Base-by-base conservation (phyloP, 306 rosid species). In the Biancaea sappan region DNA sequence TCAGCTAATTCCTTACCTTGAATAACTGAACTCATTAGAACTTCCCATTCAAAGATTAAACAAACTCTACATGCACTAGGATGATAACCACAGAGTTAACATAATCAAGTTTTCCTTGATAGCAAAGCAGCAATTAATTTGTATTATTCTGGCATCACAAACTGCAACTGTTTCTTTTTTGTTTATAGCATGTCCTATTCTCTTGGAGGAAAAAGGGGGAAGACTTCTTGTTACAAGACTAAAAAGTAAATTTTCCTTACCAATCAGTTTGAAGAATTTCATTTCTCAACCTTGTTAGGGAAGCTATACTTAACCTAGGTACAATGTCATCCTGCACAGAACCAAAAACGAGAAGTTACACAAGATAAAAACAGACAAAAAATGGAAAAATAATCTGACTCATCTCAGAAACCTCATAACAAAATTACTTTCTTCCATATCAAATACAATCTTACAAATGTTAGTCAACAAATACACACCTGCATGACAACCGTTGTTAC, bases 261-360 rank as follows among this genome's bases (percentile, higher is more conserved):
- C 99, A 94, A 86, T 94, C 97, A 11, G 99, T 94, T 80, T 90
- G 91, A 79, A 94, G 87, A 85, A 94, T 90, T 87, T 94, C 99
- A 76, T 83, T 88, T 80, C 99, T 90, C 73, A 94, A 84, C 88
- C 93, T 87, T 80, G 86, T 79, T 35, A 94, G 79, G 76, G 99
- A 90, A 79, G 93, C 96, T 48, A 66, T 77, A 76, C 98, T 87
- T 69, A 94, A 65, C 73, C 96, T 84, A 37, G 99, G 98, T 76
- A 94, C 73, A 73, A 94, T 74, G 78, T 88, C 99, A 82, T 92
- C 99, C 98, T 94, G 91, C 70, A 77, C 50, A 71, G 48, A 63
- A 77, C 62, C 12, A 80, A 70, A 72, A 71, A 46, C 3, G 78
- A 50, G 22, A 51, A 53, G 76, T 61, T 76, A 77, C 26, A 2